Conservation (phyloP, 345 rosid species). For the Leavenworthia alabamica region DNA sequence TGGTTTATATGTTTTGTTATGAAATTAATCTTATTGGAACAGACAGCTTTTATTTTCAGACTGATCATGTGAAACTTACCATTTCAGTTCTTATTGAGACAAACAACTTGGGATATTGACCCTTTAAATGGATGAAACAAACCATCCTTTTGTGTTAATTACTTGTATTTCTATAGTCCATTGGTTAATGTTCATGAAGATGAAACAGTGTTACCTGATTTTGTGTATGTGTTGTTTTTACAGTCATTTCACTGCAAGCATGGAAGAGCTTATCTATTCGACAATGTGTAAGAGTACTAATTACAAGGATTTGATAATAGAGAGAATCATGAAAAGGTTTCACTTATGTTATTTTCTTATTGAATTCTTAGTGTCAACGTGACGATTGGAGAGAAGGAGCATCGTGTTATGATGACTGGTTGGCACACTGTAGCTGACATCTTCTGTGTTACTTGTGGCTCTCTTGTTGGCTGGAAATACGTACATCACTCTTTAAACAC, state of each 20-base stretch:
- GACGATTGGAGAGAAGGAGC: constrained; percentile 52
- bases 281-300: constrained; percentile 62
- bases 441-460: constrained; percentile 72
- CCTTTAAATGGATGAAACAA: neutral
- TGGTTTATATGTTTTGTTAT: neutral
- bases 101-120: neutral
- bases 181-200: neutral
- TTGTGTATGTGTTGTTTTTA: constrained; percentile 27
- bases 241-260: constrained; percentile 69
- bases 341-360: neutral
- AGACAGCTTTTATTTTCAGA: neutral
- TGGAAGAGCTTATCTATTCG: constrained; percentile 77
- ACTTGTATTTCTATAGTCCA: neutral
- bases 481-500: constrained; percentile 36
- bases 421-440: constrained; percentile 76
- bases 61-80: neutral
- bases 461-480: constrained; percentile 82
- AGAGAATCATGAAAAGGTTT: neutral
- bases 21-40: neutral
- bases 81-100: neutral
- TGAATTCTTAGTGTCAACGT: constrained; percentile 47
- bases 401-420: constrained; percentile 73
- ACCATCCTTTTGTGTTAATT: neutral
- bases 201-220: constrained; percentile 3
- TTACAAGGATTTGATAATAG: neutral